These are phyloP conservation scores for Drechslerella stenobrocha DNA, from an alignment of 2,329 filamentous ascomycete genomes.

Conservation along the genomic window DNA sequence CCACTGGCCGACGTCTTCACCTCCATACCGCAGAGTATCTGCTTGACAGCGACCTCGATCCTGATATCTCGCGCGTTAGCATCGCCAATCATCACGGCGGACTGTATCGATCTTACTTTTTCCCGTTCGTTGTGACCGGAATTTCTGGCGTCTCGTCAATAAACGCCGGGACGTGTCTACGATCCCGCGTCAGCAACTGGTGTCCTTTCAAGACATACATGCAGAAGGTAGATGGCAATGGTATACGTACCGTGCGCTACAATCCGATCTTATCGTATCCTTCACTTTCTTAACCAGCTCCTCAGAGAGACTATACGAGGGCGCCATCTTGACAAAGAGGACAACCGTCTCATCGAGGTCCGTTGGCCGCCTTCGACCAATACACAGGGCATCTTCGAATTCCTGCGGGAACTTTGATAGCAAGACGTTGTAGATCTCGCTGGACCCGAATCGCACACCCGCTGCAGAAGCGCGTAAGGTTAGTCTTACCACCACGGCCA, in stretches of 20 bases:
- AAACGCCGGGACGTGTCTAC: constrained; percentile 79
- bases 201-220: background rate
- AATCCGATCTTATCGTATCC: constrained; percentile 69
- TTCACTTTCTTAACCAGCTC: constrained; percentile 69
- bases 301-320: constrained; percentile 62
- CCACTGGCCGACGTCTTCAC: constrained; percentile 90
- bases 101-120: constrained; percentile 71
- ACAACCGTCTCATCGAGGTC: constrained; percentile 86
- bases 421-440: constrained; percentile 95
- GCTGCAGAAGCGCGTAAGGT: constrained; percentile 53
- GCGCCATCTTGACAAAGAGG: constrained; percentile 77
- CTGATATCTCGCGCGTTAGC: constrained; percentile 56
- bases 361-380: constrained; percentile 71
- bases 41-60: constrained; percentile 94
- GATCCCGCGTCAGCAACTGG: background rate
- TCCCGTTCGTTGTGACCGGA: constrained; percentile 89
- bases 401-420: constrained; percentile 77
- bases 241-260: constrained; percentile 64
- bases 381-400: constrained; percentile 82
- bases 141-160: constrained; percentile 84
- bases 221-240: background rate
- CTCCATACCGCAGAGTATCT: constrained; percentile 84
- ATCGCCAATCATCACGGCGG: constrained; percentile 10
- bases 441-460: constrained; percentile 87
- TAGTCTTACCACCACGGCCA: background rate